These are phyloP conservation scores for Metschnikowia hibisci DNA, from an alignment of 805 yeast genomes.

Conservation along the genomic window DNA sequence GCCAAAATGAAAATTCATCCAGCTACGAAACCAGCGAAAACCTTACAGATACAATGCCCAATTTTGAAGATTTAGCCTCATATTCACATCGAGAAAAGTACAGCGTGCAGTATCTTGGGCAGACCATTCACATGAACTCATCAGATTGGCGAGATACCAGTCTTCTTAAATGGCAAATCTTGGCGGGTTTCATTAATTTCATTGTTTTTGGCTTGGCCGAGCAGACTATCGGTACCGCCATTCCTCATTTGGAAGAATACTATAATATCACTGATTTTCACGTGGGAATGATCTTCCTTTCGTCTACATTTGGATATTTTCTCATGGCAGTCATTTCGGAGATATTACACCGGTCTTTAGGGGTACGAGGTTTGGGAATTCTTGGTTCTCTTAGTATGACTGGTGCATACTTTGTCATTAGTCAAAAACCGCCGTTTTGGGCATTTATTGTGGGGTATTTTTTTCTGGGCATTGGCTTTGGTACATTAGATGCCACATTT, in stretches of 20 bases:
- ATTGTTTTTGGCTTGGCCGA: conserved; percentile 53
- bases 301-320: conserved; percentile 54
- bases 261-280: conserved; percentile 47
- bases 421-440: conserved; percentile 39
- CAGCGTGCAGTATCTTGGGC: conserved; percentile 25
- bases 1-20: too few species aligned
- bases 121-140: conserved; percentile 31
- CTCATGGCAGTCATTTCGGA: conserved; percentile 49
- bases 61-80: conserved; percentile 9
- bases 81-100: conserved; percentile 11
- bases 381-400: conserved; percentile 34
- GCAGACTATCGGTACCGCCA: conserved; percentile 56
- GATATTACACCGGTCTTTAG: conserved; percentile 37
- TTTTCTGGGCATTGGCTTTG: conserved; percentile 52
- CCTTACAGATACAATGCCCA: neutral
- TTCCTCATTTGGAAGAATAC: conserved; percentile 47
- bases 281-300: conserved; percentile 48
- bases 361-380: conserved; percentile 44
- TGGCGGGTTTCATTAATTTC: conserved; percentile 37
- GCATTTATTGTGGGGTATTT: conserved; percentile 38
- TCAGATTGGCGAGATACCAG: conserved; percentile 36
- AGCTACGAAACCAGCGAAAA: too few species aligned
- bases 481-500: conserved; percentile 52
- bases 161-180: conserved; percentile 42
- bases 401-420: conserved; percentile 35